Base-by-base conservation (phyloP, 306 rosid species). In the Neltuma alba region DNA sequence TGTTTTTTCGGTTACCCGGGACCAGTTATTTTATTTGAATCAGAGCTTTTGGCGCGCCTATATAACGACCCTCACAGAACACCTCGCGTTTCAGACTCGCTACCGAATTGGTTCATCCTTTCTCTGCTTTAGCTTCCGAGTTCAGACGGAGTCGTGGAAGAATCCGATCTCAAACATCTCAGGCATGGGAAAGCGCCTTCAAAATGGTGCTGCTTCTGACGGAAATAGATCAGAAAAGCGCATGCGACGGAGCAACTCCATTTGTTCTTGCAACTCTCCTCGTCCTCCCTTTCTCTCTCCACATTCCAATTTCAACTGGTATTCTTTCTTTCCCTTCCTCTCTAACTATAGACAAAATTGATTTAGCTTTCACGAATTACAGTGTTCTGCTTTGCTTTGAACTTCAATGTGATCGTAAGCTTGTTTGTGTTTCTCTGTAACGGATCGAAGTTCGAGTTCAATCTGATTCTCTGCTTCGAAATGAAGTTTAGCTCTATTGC, bases 211-310 rank as follows among this genome's bases (percentile, higher is more conserved):
- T 66, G 50, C 31, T 40, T 23, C 73, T 7, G 54, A 68, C 30
- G 73, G 13, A 15, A 47, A 68, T 25, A 5, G n/a, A 41, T 30
- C 73, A 2, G 34, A 40, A 25, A 68, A 68, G 54, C 73, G 73
- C 15, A 40, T 68, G 73, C 73, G 73, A 54, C 55, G 88, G 83
- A 75, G 82, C 62, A 84, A 74, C 86, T 37, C 89, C 60, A 86
- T 86, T 48, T 80, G 90, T 75, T 85, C 92, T n/a, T 90, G 92
- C 64, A 83, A 79, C 81, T 90, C 94, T 81, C 91, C 94, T 70
- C 76, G 82, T 21, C 85, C 87, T 47, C 60, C 92, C 34, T 81
- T 79, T 74, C 88, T 78, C 31, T 82, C 85, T 54, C 84, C 91
- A 36, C 85, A 75, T 66, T 81, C 89, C 40, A 76, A 78, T 71